These are phyloP conservation scores for Purshia tridentata DNA, from an alignment of 306 rosid genomes.

Conservation along the genomic window DNA sequence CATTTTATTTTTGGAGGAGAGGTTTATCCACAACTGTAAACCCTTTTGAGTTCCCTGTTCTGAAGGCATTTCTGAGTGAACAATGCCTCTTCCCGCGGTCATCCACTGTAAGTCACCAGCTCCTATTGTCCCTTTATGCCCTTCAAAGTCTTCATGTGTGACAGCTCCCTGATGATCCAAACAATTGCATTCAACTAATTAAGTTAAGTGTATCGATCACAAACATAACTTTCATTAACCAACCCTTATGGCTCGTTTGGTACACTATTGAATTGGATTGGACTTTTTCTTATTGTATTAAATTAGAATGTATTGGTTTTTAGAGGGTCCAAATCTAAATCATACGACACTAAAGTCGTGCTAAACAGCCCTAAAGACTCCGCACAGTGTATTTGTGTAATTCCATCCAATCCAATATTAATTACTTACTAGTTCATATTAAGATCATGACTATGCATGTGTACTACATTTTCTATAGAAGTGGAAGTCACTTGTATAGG, in stretches of 20 bases:
- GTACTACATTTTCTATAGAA: too few species aligned
- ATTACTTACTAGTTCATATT: too few species aligned
- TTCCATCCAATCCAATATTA: too few species aligned
- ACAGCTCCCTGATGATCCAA: slow-evolving; percentile 60
- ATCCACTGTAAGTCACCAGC: slow-evolving; percentile 97
- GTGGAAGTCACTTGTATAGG: too few species aligned
- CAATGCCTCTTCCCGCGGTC: slow-evolving; percentile 97
- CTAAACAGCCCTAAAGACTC: too few species aligned
- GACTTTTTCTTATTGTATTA: too few species aligned
- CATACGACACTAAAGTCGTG: too few species aligned
- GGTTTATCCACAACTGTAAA: slow-evolving; percentile 87
- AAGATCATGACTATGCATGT: too few species aligned
- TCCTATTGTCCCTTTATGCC: slow-evolving; percentile 84
- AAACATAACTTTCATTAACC: not conserved
- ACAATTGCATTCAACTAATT: slow-evolving; percentile 4
- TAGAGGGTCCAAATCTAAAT: too few species aligned
- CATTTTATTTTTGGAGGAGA: slow-evolving; percentile 87
- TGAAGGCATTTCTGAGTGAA: slow-evolving; percentile 96
- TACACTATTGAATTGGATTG: too few species aligned
- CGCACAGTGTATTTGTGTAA: too few species aligned
- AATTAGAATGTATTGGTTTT: too few species aligned
- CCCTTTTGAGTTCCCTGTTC: slow-evolving; percentile 88
- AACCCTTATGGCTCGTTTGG: not conserved
- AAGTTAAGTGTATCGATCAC: not conserved
- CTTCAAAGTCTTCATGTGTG: slow-evolving; percentile 93